A percentile compares a stretch with the other conserved stretches of the same genome.
Conservation (phyloP, 257 asterid species). For the Haberlea rhodopensis region DNA sequence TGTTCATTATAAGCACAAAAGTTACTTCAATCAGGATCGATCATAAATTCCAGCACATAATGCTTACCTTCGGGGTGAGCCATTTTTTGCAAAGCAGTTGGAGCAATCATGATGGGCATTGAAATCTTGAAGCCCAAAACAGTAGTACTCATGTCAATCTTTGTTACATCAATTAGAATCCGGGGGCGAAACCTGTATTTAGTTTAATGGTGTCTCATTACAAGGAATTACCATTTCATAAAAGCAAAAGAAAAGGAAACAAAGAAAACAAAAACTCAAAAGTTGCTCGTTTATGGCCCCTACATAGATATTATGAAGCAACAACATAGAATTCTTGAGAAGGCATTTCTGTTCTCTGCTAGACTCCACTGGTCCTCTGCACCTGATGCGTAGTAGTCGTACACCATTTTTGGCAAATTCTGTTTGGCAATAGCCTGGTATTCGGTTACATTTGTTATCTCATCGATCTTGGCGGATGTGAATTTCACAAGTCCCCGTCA, state of each 20-base stretch:
- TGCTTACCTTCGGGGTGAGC: slow-evolving; percentile 92
- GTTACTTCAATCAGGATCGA: background rate
- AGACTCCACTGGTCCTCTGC: slow-evolving; percentile 96
- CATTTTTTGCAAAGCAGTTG: slow-evolving; percentile 94
- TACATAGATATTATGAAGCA: background rate
- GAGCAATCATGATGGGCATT: slow-evolving; percentile 98
- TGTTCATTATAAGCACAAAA: background rate
- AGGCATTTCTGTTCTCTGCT: slow-evolving; percentile 84
- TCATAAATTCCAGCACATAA: background rate
- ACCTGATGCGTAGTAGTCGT: slow-evolving; percentile 93
- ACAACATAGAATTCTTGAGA: slow-evolving; percentile 89
- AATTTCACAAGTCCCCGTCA: slow-evolving; percentile 26
- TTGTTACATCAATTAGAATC: slow-evolving; percentile 89
- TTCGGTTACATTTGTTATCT: slow-evolving; percentile 76
- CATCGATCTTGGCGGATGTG: slow-evolving; percentile 50
- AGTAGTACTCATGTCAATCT: slow-evolving; percentile 76
- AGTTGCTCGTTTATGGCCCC: background rate
- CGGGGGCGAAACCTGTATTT: slow-evolving; percentile 92
- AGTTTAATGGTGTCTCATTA: slow-evolving; percentile 11
- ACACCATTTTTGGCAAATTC: slow-evolving; percentile 86
- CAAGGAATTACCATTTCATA: slow-evolving; percentile 1
- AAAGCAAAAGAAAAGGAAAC: background rate
- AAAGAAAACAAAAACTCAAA: background rate
- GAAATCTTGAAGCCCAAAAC: slow-evolving; percentile 88
- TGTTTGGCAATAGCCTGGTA: slow-evolving; percentile 86